Base-by-base conservation (phyloP, 2,329 filamentous ascomycete species). In the Hypoxylon rubiginosum region DNA sequence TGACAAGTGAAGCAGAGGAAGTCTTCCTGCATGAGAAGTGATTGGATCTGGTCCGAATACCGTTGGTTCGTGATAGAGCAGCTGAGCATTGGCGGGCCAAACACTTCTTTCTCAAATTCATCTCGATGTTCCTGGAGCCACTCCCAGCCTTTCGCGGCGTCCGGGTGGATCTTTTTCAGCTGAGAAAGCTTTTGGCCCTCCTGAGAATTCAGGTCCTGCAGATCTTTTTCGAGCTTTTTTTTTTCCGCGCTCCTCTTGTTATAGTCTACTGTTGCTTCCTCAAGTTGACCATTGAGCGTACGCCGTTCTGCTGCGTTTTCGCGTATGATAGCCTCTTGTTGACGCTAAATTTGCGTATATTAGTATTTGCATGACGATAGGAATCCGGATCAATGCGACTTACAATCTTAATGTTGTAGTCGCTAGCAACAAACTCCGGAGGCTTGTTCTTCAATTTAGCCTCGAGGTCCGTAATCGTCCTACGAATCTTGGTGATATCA, bases 61-160 rank as follows among this genome's bases (percentile, higher is more conserved):
- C 82, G 85, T 36, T 88, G 84, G 71, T 97, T 88, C 71, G 90
- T 94, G 57, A 97, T 82, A 0, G 91, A 92, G 78, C 94, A 97
- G 62, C 87, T 91, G 32, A 97, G 82, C 74, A 96, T 87, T 0
- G 94, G 90, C 5, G 94, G 94, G 0, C 92, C 93, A 75, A 91
- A 93, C 4, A 97, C 90, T 62, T 91, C 85, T 69, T 91, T 88
- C 74, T 92, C 87, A 69, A 97, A 96, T 52, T 86, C 79, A 58
- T 85, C 76, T 64, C 85, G 85, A 75, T 99, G 89, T 2, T 88
- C 78, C 74, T 92, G 86, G 55, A 98, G 85, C 94, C 95, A 99
- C 45, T 90, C 84, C 89, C 93, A 97, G 1, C 90, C 93, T 69
- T 76, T 82, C 10, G 86, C 86, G 2, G 91, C 88, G 61, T 97